Conservation (phyloP, 768 basidiomycete genomes). For the Pholiota molesta region DNA sequence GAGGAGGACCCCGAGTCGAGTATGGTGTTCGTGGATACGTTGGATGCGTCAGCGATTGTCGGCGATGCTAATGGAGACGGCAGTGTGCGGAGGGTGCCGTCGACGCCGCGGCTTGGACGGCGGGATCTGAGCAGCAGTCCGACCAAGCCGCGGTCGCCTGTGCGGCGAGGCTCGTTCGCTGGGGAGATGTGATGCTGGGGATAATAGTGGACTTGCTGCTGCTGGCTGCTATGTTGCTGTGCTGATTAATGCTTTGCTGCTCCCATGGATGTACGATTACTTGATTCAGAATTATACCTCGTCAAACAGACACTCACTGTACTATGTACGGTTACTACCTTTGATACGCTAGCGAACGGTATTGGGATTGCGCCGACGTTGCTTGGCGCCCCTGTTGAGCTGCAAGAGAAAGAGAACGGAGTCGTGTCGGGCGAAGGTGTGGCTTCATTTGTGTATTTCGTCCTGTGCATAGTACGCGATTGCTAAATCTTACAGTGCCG, state of each 20-base stretch:
- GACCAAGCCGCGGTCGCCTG: slow-evolving; percentile 18
- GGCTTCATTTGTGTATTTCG: no score
- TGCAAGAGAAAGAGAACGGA: slow-evolving; percentile 43
- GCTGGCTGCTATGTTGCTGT: no score
- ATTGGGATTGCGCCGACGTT: slow-evolving; percentile 86
- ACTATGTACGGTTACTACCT: slow-evolving; percentile 79
- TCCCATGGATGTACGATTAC: no score
- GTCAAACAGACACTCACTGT: slow-evolving; percentile 94
- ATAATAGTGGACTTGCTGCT: no score
- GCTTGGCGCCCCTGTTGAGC: slow-evolving; percentile 71
- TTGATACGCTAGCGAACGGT: slow-evolving; percentile 75
- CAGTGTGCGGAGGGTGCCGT: slow-evolving; percentile 12
- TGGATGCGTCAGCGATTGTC: slow-evolving; percentile 4
- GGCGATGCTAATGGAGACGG: neutral
- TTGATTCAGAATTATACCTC: no score
- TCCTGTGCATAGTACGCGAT: no score
- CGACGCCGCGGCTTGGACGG: slow-evolving; percentile 13
- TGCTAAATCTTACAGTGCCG: no score
- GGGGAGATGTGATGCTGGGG: slow-evolving; percentile 4
- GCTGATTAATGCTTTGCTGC: no score
- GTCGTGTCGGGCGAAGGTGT: slow-evolving; percentile 11
- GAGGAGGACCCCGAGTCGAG: slow-evolving; percentile 13
- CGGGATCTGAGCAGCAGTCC: slow-evolving; percentile 10
- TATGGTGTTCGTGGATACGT: slow-evolving; percentile 12
- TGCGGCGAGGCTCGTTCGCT: slow-evolving; percentile 13